phyloP scores from a whole-genome alignment of 2,329 filamentous ascomycete species.

The Plenodomus tracheiphilus region DNA sequence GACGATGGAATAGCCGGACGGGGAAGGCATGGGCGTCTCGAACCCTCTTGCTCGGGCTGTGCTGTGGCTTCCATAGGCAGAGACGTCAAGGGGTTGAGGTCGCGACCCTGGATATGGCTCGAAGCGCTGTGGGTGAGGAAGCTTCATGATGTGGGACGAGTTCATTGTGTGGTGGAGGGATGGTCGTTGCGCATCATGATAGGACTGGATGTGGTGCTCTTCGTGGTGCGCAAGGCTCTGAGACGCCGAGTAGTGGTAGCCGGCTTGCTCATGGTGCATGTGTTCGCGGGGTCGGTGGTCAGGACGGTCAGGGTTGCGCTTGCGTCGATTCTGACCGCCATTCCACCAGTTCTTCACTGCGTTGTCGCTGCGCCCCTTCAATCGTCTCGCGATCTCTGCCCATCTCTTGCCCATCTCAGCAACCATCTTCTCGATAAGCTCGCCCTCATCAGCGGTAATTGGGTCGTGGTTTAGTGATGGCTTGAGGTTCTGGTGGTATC shows the following conservation, averaged over 20 bases:
- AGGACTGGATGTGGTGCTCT: constrained; percentile 30
- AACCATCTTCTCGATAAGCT: constrained; percentile 77
- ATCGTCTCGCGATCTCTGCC: constrained; percentile 85
- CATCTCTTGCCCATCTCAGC: constrained; percentile 80
- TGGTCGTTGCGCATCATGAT: constrained; percentile 33
- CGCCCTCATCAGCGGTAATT: constrained; percentile 75
- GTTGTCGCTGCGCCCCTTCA: constrained; percentile 88
- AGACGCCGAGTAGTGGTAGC: constrained; percentile 34
- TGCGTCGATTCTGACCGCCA: constrained; percentile 81
- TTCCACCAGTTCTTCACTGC: constrained; percentile 99
- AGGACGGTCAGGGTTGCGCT: constrained; percentile 46
- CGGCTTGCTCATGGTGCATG: constrained; percentile 36
- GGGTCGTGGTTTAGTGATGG: constrained; percentile 79
- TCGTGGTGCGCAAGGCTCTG: constrained; percentile 30
- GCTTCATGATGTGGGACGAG: constrained; percentile 34
- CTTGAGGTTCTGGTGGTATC: constrained; percentile 91
- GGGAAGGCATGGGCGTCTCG: constrained; percentile 66
- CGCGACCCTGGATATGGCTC: constrained; percentile 37
- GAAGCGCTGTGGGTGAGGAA: constrained; percentile 38
- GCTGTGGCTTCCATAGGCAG: constrained; percentile 24
- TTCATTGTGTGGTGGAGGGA: constrained; percentile 31
- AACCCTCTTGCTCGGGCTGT: constrained; percentile 36
- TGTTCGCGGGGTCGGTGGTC: constrained; percentile 32
- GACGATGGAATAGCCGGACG: constrained; percentile 63
- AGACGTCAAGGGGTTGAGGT: constrained; percentile 38